Base-by-base conservation (phyloP, 2,329 filamentous ascomycete species). In the Trichophyton rubrum region DNA sequence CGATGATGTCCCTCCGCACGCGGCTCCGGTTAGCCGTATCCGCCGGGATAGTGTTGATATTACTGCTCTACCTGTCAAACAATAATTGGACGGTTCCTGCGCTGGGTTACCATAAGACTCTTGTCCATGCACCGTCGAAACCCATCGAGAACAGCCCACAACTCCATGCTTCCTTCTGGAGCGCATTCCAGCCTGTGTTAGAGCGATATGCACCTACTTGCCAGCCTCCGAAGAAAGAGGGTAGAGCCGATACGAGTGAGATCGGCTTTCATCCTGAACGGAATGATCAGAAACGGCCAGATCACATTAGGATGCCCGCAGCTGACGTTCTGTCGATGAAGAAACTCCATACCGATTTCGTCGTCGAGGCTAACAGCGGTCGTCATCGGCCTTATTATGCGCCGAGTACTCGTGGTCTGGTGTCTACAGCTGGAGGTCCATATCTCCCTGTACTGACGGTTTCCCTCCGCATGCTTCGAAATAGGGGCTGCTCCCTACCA, bases 391-490 rank as follows among this genome's bases (percentile, higher is more conserved):
- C 62, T 22, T 60, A 49, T 33, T 68, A 64, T 57, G 61, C 62
- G 27, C 58, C 51, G 66, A 67, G 63, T 55, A 66, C 67, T 4
- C 63, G 62, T 41, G 73, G 73, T 11, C 67, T 75, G 51, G 72
- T 73, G 7, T 68, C 69, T 13, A 69, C 77, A 11, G 77, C 75
- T 0, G 75, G 75, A 13, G 74, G 73, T 1, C 64, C 68, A 15
- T 77, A 77, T 61, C 67, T 77, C 8, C 75, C 76, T 1, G 73
- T 76, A 0, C 68, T 78, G 47, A 70, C 76, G 6, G 74, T 77
- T 4, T 76, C 75, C 1, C 67, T 79, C 11, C 72, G 73, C 5
- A 77, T 79, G 74, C 70, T 79, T 30, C 71, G 77, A 6, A 67
- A 70, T 17, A 74, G 73, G 6, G 75, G 76, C 9, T 77, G 73